Percentiles rank a stretch among this genome's conserved stretches.
Conservation (phyloP, 805 yeast species). For the Kluyveromyces wickerhamii region DNA sequence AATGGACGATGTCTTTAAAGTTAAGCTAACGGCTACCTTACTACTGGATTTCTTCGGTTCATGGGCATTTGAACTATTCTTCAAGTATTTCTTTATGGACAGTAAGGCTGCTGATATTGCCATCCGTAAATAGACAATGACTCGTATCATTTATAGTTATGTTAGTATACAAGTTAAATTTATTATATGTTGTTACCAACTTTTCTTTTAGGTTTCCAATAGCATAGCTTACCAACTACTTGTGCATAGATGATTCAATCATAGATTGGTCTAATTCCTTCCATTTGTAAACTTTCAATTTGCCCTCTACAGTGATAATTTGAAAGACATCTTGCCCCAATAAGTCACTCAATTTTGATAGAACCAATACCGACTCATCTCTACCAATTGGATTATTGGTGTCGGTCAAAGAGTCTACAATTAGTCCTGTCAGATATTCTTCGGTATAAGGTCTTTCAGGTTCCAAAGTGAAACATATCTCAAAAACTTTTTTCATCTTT, state of each 20-base stretch:
- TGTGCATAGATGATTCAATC: neutral
- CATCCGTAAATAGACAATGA: conserved; percentile 16
- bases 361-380: conserved; percentile 20
- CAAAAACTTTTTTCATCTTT: conserved; percentile 25
- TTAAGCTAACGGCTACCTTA: conserved; percentile 66
- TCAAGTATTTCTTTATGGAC: conserved; percentile 84
- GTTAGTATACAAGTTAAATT: neutral
- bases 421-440: conserved; percentile 19
- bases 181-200: neutral
- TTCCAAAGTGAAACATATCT: conserved; percentile 19
- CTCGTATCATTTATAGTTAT: neutral
- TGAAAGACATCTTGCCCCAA: conserved; percentile 12
- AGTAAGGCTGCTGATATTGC: conserved; percentile 92
- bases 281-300: conserved; percentile 27
- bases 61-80: conserved; percentile 68
- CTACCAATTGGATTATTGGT: conserved; percentile 28
- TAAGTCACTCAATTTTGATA: conserved; percentile 16
- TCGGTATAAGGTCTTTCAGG: conserved; percentile 24
- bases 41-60: conserved; percentile 68
- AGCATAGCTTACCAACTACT: neutral
- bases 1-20: conserved; percentile 67
- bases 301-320: conserved; percentile 20
- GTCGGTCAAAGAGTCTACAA: conserved; percentile 27
- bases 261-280: conserved; percentile 13
- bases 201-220: neutral